These are phyloP conservation scores for Flaveria sonorensis DNA, from an alignment of 129 eudicot species.

Conservation along the genomic window DNA sequence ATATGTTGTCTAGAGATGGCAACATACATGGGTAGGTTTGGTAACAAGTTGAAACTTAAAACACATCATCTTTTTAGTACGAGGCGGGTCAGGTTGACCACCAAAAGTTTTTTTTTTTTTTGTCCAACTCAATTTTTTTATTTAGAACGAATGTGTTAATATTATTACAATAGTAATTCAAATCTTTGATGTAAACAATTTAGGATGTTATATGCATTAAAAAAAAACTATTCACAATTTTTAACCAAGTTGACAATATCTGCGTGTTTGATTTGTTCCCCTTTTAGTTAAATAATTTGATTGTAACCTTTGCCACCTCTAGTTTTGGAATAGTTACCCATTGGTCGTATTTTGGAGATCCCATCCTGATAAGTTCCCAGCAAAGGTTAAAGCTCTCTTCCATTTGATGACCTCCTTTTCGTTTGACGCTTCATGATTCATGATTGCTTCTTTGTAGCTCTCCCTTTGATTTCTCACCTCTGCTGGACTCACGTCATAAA, in stretches of 20 bases:
- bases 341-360: constrained; percentile 32
- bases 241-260: not conserved
- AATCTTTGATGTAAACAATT: not conserved
- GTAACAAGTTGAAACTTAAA: not conserved
- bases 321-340: constrained; percentile 19
- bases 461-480: constrained; percentile 33
- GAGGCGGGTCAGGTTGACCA: not conserved
- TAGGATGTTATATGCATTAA: not conserved
- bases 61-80: not conserved
- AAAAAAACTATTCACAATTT: not conserved
- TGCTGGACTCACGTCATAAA: constrained; percentile 41
- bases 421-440: constrained; percentile 28
- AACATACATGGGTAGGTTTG: not conserved
- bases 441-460: constrained; percentile 30
- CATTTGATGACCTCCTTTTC: constrained; percentile 25
- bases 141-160: not conserved
- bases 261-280: not conserved
- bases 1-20: constrained; percentile 1
- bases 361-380: constrained; percentile 39
- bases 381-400: constrained; percentile 31
- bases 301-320: not conserved
- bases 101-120: not conserved
- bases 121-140: not conserved
- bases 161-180: not conserved
- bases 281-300: not conserved